These are phyloP conservation scores for Schizochytrium sp. DNA, from an alignment of 108 stramenopile genomes.

Conservation along the genomic window DNA sequence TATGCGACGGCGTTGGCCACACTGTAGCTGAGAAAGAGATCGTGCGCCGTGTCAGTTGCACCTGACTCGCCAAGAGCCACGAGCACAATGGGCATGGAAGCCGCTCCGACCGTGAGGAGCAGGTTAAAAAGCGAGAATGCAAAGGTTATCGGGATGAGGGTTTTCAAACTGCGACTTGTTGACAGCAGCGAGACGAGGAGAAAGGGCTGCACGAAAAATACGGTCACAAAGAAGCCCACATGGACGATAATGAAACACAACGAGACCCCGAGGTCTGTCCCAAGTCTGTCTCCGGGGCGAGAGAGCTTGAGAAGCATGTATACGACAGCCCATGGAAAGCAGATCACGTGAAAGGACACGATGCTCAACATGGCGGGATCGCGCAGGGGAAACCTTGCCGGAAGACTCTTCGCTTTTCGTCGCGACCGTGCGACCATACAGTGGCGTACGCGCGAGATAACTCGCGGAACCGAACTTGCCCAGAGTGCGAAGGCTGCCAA, in stretches of 20 bases:
- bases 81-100: neutral
- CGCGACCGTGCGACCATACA: neutral
- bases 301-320: neutral
- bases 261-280: neutral
- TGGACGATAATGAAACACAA: neutral
- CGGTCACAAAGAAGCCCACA: neutral
- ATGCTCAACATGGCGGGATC: constrained; percentile 1
- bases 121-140: neutral
- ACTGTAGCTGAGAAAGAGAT: neutral
- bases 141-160: neutral
- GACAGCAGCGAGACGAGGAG: neutral
- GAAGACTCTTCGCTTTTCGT: neutral
- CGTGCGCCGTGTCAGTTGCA: neutral
- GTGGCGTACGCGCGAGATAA: neutral
- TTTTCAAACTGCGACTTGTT: neutral
- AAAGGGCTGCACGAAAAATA: neutral
- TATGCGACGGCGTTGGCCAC: neutral
- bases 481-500: neutral
- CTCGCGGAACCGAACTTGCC: neutral
- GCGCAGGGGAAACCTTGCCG: neutral
- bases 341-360: neutral
- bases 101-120: neutral
- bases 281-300: neutral
- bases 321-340: neutral
- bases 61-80: neutral